Evolutionary conservation across 1,284 basidiomycete genomes (phyloP), one percentile per base, ranked within the genome.

Genomic region (Cryptococcus neoformans): DNA sequence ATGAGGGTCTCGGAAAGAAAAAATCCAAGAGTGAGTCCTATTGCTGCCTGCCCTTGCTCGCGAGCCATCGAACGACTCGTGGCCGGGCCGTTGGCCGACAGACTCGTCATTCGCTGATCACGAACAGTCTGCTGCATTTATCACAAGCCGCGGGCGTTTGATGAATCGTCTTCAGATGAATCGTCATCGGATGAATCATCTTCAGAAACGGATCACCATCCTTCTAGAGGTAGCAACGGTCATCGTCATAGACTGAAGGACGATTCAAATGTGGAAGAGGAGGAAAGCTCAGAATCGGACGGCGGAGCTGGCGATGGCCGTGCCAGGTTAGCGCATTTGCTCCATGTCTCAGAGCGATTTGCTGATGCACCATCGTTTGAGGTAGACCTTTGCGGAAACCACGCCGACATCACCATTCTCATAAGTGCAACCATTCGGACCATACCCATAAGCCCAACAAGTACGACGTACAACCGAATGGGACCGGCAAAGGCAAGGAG

Each of bases 81-180:
- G 21, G 4, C 16, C 46, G 14, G 11, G 38, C 21, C 9, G n/a
- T 4, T 34, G n/a, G 6, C 37, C 10, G 16, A 49, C 47, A 49
- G 10, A 12, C 34, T n/a, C 21, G n/a, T 9, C 46, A n/a, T 21
- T 48, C 4, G 8, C 47, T 49, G 28, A 49, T 11, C 37, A 17
- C 2, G 12, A 41, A 37, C 53, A 80, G 80, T 81, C 53, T 81
- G 80, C 64, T 81, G 80, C 57, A 81, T 81, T 62, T 81, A 81
- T 49, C 78, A 80, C 62, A 78, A 78, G 59, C 79, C 80, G 1
- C 70, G 72, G 48, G 70, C 70, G 16, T 78, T 70, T 56, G 78
- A 78, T 57, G 77, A 79, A 64, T 78, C 77, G 1, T 78, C 75
- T 0, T 77, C 74, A 21, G 70, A 73, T 39, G 76, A 78, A 53